phyloP scores from a whole-genome alignment of 805 yeast genomes.

The Barnettozyma botsteinii region DNA sequence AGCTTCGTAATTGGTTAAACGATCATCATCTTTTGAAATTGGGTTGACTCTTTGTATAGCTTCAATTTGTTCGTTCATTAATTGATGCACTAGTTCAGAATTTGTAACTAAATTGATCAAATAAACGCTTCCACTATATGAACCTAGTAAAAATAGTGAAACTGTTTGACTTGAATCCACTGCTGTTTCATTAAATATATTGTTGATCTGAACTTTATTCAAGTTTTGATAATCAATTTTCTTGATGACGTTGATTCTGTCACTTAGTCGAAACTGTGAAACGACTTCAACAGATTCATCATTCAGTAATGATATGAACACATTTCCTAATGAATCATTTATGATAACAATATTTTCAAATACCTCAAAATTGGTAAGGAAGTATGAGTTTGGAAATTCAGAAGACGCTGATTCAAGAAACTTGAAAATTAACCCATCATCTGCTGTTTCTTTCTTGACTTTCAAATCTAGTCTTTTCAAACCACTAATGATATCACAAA shows the following conservation, averaged over 20 bases:
- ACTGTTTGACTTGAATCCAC: conserved; percentile 5
- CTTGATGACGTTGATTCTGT: conserved; percentile 22
- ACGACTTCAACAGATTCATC: conserved; percentile 3
- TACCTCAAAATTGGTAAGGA: conserved; percentile 15
- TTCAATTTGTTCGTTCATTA: neutral
- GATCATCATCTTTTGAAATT: conserved; percentile 1
- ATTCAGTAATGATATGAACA: conserved; percentile 4
- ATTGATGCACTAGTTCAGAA: conserved; percentile 2
- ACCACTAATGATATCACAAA: conserved; percentile 18
- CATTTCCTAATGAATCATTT: conserved; percentile 18
- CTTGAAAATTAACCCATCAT: conserved; percentile 14
- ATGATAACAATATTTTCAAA: conserved; percentile 8
- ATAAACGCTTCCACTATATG: conserved; percentile 24
- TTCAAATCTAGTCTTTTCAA: conserved; percentile 10
- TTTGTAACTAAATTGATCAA: conserved; percentile 15
- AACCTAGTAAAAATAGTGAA: conserved; percentile 22
- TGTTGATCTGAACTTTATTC: conserved; percentile 1
- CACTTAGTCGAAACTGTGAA: conserved; percentile 18
- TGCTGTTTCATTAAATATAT: neutral
- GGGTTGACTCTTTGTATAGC: conserved; percentile 3
- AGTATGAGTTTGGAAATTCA: conserved; percentile 8
- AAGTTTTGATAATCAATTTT: conserved; percentile 1
- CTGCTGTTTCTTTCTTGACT: conserved; percentile 7
- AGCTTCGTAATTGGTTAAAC: neutral
- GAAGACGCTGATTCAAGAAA: conserved; percentile 6